Evolutionary conservation across 148 eudicot species (phyloP).

Genomic region (Rheum nobile): DNA sequence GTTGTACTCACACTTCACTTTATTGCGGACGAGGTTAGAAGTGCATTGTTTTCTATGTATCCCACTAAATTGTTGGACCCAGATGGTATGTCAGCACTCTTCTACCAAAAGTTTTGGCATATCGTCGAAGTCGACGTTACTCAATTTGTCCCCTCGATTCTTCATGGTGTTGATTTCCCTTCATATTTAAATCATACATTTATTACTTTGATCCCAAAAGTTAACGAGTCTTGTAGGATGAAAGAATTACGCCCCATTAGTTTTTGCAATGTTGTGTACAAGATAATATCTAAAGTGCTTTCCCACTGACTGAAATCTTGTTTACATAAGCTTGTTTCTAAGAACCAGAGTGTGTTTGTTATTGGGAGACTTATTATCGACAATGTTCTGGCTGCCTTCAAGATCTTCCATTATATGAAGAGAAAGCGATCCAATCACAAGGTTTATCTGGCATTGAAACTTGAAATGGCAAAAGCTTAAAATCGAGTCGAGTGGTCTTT

Average conservation of each 20-base stretch:
- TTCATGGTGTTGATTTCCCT: background rate
- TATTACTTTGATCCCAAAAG: background rate
- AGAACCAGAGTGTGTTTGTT: background rate
- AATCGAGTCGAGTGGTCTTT: background rate
- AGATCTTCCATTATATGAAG: background rate
- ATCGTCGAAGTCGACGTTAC: background rate
- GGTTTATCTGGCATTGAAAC: background rate
- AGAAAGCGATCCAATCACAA: background rate
- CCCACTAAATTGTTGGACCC: no score
- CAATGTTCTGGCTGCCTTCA: background rate
- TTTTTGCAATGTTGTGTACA: background rate
- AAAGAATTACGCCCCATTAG: background rate
- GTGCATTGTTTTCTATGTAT: no score
- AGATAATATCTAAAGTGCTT: background rate
- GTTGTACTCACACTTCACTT: no score
- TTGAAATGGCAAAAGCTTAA: background rate
- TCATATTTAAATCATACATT: background rate
- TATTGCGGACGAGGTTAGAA: no score
- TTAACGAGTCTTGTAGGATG: background rate
- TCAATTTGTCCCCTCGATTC: background rate
- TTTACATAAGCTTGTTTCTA: background rate
- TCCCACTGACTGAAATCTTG: background rate
- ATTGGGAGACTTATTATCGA: background rate
- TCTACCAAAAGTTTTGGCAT: background rate
- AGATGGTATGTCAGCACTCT: no score